Conservation (phyloP, 2,329 filamentous ascomycete species). For the Aspergillus pseudoterreus region DNA sequence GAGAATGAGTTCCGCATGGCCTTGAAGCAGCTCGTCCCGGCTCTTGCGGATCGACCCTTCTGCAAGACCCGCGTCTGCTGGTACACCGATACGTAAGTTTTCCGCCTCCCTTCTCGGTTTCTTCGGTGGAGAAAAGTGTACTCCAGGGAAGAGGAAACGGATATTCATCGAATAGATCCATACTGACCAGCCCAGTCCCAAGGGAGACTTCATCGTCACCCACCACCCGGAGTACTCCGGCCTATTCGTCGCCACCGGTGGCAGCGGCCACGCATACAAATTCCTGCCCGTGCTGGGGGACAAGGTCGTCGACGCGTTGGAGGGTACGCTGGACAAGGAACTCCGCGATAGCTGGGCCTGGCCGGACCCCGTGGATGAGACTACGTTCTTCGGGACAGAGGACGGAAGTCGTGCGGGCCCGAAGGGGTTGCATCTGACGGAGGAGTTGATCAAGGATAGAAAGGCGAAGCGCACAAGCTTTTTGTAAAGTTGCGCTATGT, state of each 20-base stretch:
- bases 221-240: constrained; percentile 59
- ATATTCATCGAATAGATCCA: too few species aligned
- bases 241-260: constrained; percentile 51
- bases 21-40: constrained; percentile 59
- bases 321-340: constrained; percentile 42
- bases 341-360: constrained; percentile 43
- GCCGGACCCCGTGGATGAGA: constrained; percentile 22
- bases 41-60: constrained; percentile 59
- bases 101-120: neutral
- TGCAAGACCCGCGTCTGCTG: constrained; percentile 64
- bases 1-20: constrained; percentile 59
- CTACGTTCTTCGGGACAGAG: constrained; percentile 28
- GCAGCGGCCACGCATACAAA: constrained; percentile 53
- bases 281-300: constrained; percentile 54
- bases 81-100: constrained; percentile 65
- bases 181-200: constrained; percentile 37
- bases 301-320: constrained; percentile 47
- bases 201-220: constrained; percentile 67
- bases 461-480: constrained; percentile 20
- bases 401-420: constrained; percentile 37
- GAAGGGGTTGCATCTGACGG: constrained; percentile 32
- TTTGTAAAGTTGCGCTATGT: constrained; percentile 17
- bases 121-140: neutral
- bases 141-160: neutral
- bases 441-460: constrained; percentile 35